Base-by-base conservation (phyloP, 176 grass and related monocot species). In the Hordeum marinum region DNA sequence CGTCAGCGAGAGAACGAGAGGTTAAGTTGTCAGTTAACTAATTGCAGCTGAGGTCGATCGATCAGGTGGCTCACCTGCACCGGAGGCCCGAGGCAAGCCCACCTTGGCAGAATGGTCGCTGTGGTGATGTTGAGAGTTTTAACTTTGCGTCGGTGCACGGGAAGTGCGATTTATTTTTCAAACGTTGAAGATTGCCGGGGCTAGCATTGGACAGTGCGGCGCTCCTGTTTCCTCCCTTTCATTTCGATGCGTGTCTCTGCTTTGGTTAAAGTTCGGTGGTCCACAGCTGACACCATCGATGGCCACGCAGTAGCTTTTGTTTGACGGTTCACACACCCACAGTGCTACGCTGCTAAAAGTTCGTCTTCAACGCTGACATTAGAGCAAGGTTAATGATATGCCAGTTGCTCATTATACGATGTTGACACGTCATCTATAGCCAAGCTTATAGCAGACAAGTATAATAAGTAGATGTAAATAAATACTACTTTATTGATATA, bases 21-120 rank as follows among this genome's bases (percentile, higher is more conserved):
- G 41, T 67, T 55, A 67, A 83, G 63, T 32, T 77, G 24, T 75
- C 61, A 26, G 69, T 45, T 60, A 87, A 76, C 70, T 68, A 76
- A 58, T 45, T 60, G 21, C 15, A 76, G n/a, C 4, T 45, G 50
- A 62, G 52, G 21, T 9, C 0, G 73, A 62, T 21, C 5, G 39
- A 7, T 27, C 20, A 17, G 54, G 82, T 69, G 81, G 87, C 37
- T 85, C 77, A 81, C 48, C 62, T 24, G n/a, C 72, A 21, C 40
- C 71, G 21, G 39, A 8, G 39, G 29, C 10, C 42, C n/a, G 48
- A 31, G 29, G 26, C 62, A 31, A 31, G 23, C n/a, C n/a, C 10
- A 63, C 77, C 39, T 37, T 72, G 32, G 2, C 31, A 12, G 21
- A 76, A 5, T 17, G 1, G 79, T 68, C 66, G 46, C 11, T n/a